Percentiles rank a stretch among this genome's conserved stretches.
Evolutionary conservation across 2,329 filamentous ascomycete species (phyloP).

Genomic region (Biscogniauxia marginata): DNA sequence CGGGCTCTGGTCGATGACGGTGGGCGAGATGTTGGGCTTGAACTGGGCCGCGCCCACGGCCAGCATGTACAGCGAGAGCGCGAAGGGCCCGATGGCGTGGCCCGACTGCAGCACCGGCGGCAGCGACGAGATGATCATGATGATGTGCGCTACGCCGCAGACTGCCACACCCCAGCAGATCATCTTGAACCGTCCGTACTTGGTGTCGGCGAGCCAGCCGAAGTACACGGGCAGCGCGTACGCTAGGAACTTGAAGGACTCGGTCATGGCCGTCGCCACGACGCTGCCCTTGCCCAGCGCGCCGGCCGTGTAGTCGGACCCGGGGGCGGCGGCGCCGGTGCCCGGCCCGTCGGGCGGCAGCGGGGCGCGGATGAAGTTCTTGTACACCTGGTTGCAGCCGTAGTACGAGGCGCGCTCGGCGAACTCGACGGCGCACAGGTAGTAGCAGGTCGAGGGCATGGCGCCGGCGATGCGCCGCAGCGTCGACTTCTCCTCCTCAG

Average conservation of each 20-base stretch:
- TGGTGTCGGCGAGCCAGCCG: constrained; percentile 41
- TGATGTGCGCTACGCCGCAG: constrained; percentile 36
- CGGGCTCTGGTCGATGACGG: constrained; percentile 66
- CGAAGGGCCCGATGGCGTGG: constrained; percentile 50
- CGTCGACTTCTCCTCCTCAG: constrained; percentile 43
- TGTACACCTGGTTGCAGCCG: constrained; percentile 47
- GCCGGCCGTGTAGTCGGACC: constrained; percentile 40
- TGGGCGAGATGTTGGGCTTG: constrained; percentile 70
- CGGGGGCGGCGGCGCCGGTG: constrained; percentile 29
- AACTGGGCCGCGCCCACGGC: constrained; percentile 64
- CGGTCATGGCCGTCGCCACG: constrained; percentile 44
- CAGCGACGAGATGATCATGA: constrained; percentile 34
- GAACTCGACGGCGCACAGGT: constrained; percentile 50
- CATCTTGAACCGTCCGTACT: constrained; percentile 38
- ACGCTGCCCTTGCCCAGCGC: constrained; percentile 49
- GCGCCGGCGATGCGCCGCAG: constrained; percentile 46
- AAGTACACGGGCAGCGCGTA: constrained; percentile 46
- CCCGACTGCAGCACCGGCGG: constrained; percentile 43
- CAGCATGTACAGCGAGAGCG: constrained; percentile 58
- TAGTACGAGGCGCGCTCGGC: constrained; percentile 53
- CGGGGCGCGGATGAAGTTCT: constrained; percentile 53
- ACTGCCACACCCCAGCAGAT: constrained; percentile 32
- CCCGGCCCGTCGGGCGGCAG: constrained; percentile 41
- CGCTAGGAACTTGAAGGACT: constrained; percentile 46
- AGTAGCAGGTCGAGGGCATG: constrained; percentile 43